Evolutionary conservation across 1,139 yeast genomes (phyloP).

Genomic region (Pichia sp.): DNA sequence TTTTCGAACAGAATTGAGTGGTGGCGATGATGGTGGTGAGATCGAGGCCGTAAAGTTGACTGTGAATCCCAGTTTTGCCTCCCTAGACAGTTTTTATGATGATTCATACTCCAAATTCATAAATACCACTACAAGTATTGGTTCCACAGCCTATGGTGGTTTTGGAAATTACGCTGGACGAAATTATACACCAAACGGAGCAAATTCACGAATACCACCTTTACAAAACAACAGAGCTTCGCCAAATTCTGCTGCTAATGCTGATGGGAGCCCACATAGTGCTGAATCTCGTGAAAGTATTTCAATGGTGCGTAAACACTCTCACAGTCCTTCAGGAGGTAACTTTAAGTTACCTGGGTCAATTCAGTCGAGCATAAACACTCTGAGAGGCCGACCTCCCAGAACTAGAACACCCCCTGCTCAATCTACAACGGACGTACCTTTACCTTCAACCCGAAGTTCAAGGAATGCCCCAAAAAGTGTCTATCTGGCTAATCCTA

Average conservation of each 20-base stretch:
- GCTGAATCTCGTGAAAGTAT: constrained; percentile 5
- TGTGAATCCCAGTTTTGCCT: constrained; percentile 70
- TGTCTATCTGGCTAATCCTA: constrained; percentile 7
- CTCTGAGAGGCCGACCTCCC: constrained; percentile 9
- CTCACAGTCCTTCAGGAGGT: constrained; percentile 9
- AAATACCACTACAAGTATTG: not conserved
- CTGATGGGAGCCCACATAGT: constrained; percentile 2
- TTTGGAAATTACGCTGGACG: constrained; percentile 7
- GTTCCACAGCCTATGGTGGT: not conserved
- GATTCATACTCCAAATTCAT: constrained; percentile 34
- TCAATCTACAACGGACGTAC: not conserved
- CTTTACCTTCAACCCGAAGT: constrained; percentile 1
- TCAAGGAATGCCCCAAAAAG: not conserved
- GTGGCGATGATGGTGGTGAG: constrained; percentile 7
- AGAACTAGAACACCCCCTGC: constrained; percentile 6
- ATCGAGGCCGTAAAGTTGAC: constrained; percentile 47
- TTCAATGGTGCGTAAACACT: not conserved
- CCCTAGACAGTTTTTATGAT: constrained; percentile 68
- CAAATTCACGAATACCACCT: not conserved
- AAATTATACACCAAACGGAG: not conserved
- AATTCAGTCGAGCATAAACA: constrained; percentile 2
- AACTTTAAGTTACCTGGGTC: not conserved
- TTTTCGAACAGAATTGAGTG: constrained; percentile 30
- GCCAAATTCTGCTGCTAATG: constrained; percentile 1
- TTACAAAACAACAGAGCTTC: constrained; percentile 7